Evolutionary conservation across 177 flowering plant genomes (phyloP).

Genomic region (Tripterygium wilfordii): DNA sequence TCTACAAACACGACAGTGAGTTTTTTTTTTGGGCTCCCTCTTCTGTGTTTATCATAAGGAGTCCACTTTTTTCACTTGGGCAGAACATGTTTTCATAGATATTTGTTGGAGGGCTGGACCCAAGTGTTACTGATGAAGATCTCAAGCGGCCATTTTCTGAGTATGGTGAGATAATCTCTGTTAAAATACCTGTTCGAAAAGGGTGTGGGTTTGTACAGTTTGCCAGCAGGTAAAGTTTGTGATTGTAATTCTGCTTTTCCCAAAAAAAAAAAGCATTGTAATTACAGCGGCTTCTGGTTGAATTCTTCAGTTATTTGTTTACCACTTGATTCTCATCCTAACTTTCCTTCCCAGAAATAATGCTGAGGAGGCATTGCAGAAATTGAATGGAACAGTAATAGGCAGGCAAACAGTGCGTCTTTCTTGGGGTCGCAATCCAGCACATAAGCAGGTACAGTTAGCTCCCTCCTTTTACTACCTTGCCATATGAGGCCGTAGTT

Average conservation of each 20-base stretch:
- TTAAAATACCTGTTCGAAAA: constrained; percentile 85
- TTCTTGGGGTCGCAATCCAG: constrained; percentile 98
- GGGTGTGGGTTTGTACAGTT: constrained; percentile 98
- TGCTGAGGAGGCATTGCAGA: constrained; percentile 61
- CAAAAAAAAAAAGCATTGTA: neutral
- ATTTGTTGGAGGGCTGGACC: constrained; percentile 96
- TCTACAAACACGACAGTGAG: constrained; percentile 51
- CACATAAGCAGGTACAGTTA: constrained; percentile 73
- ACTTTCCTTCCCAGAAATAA: constrained; percentile 42
- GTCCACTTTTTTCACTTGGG: constrained; percentile 1
- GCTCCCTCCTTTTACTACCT: neutral
- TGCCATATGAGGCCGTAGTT: neutral
- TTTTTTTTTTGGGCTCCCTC: neutral
- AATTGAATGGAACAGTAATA: constrained; percentile 64
- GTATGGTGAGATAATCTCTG: constrained; percentile 80
- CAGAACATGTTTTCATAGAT: constrained; percentile 45
- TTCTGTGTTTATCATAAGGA: neutral
- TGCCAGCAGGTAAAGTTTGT: constrained; percentile 60
- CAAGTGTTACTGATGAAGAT: constrained; percentile 79
- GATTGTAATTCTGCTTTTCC: neutral
- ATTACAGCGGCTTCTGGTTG: neutral
- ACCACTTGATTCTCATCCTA: neutral
- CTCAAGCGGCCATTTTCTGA: constrained; percentile 76
- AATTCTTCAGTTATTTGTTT: neutral
- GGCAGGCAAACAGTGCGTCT: constrained; percentile 92